Base-by-base conservation (phyloP, 257 asterid genomes). In the Solanum sitiens region DNA sequence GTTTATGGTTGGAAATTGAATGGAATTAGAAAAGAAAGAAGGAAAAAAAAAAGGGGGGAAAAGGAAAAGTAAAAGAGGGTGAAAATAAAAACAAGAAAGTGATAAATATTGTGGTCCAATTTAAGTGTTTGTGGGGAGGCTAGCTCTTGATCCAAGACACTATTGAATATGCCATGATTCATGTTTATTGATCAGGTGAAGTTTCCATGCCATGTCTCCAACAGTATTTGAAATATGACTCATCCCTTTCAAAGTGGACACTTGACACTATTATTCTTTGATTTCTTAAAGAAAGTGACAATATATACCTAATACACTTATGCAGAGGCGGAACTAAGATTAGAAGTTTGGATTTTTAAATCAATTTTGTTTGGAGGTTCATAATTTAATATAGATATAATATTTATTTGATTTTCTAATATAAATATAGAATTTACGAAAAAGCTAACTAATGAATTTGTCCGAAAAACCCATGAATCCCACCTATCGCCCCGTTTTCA, bases 131-230 rank as follows among this genome's bases (percentile, higher is more conserved):
- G 47, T 72, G n/a, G 30, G 82, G 47, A 21, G 40, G 16, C 21
- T 44, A 25, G 16, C 21, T 25, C 25, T 27, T 45, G 84, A 79
- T 79, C 84, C 65, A 45, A 79, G 65, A 79, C 63, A 77, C n/a
- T 44, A 77, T 25, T 77, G 84, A 79, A 79, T 79, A 27, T 79
- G 65, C 65, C 84, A 79, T 79, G 13, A 45, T 79, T 79, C 40
- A 79, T 45, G 84, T 77, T 77, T 25, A 25, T 77, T 77, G 63
- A 77, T 77, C 63, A 77, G n/a, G 30, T 42, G 39, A 77, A n/a
- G 84, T 23, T n/a, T 44, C 65, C 40, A 44, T 42, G 84, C 65
- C 65, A 77, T 77, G 84, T 44, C 65, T 56, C 65, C 84, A 25
- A 8, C 15, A 10, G 30, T 23, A 7, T 25, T 77, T 25, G 12